Base-by-base conservation (phyloP, 495 filamentous ascomycete species). In the Penicillium ucsense region DNA sequence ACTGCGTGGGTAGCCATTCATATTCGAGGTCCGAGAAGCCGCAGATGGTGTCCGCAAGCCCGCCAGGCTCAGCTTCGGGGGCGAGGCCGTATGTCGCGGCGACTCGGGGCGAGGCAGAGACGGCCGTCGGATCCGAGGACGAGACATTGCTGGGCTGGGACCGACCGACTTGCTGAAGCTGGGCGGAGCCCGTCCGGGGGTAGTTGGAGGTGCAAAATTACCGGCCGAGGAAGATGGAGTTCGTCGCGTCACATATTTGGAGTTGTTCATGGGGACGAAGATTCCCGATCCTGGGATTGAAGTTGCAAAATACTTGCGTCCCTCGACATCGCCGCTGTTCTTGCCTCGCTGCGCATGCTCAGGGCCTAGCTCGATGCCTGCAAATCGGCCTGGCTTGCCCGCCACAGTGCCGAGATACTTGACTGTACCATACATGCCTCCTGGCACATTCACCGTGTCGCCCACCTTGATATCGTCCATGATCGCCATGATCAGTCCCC, bases 251-350 rank as follows among this genome's bases (percentile, higher is more conserved):
- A 83, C 48, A 76, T 86, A 90, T 53, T 78, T 75, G 38, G 84
- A 84, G 62, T 91, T 91, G 65, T 85, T 84, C 45, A 94, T 77
- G 8, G 92, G 94, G 4, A 99, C 78, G 60, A 99, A 99, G 57
- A 99, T 97, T 31, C 92, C 92, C 5, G 91, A 80, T 31, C 87
- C 87, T 8, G 84, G 77, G 34, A 80, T 67, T 3, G 79, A 76
- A 6, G 94, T 95, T 4, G 73, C 76, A 60, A 98, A 98, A 68
- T 98, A 98, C 39, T 64, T 66, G 36, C 61, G 62, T 28, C 92
- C 94, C 51, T 99, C 92, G 41, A 99, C 94, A 69, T 94, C 91
- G 34, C 92, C 92, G 55, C 76, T 91, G 60, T 99, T 99, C 72
- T 99, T 98, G 32, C 92, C 92, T 58, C 86, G 78, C 33, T 73